These are phyloP conservation scores for Pezicula carpinea DNA, from an alignment of 2,329 filamentous ascomycete genomes.

Conservation along the genomic window DNA sequence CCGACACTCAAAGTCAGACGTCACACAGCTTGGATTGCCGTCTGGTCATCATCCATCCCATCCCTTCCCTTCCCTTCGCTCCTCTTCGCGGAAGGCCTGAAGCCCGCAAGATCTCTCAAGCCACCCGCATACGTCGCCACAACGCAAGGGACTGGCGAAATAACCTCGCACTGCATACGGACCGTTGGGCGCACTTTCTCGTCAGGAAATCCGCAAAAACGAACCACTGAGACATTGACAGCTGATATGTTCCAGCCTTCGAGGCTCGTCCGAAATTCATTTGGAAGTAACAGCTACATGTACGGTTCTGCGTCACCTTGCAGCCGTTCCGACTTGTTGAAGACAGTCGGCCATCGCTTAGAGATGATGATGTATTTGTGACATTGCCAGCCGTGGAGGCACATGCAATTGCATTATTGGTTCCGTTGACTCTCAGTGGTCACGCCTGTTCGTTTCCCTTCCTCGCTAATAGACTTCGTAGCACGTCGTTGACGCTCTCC, in stretches of 20 bases:
- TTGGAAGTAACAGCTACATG: background rate
- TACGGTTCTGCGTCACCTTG: no score
- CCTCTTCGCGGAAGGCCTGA: no score
- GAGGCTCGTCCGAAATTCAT: background rate
- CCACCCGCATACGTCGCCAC: background rate
- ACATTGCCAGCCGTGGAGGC: no score
- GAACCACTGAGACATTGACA: background rate
- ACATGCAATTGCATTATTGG: no score
- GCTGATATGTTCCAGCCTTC: background rate
- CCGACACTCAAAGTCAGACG: no score
- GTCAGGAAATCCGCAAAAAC: background rate
- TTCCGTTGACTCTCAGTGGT: no score
- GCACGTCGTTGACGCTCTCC: background rate
- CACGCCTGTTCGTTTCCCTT: background rate
- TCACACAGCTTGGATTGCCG: no score
- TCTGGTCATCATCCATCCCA: background rate
- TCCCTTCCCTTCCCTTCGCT: no score
- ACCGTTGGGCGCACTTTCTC: conserved; percentile 1
- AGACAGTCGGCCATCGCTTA: no score
- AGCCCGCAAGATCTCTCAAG: no score
- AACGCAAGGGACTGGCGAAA: conserved; percentile 2
- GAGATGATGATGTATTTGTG: no score
- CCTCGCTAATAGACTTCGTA: background rate
- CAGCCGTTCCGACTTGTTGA: no score
- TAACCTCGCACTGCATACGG: conserved; percentile 2